Conservation (phyloP, 73 alveolate species). For the Stentor coeruleus region DNA sequence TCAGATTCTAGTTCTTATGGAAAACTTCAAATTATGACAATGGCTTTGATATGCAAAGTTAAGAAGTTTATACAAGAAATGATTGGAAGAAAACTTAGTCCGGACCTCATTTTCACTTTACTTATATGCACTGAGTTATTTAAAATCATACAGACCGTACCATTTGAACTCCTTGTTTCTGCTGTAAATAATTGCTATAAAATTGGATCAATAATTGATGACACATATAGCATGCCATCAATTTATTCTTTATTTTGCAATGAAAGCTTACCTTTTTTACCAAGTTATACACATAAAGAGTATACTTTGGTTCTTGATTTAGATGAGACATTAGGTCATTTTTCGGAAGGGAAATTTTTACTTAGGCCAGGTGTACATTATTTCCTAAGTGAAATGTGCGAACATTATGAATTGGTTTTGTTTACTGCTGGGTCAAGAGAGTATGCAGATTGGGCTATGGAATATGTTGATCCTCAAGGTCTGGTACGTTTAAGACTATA, state of each 20-base stretch:
- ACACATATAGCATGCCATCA: too few species aligned
- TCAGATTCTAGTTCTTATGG: too few species aligned
- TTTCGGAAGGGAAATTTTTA: conserved; percentile 30
- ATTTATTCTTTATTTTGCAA: background rate
- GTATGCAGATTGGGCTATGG: conserved; percentile 58
- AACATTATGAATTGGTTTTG: conserved; percentile 42
- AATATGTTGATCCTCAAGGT: conserved; percentile 30
- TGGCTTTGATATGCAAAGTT: too few species aligned
- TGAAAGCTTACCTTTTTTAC: background rate
- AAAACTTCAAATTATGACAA: too few species aligned
- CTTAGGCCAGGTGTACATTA: conserved; percentile 42
- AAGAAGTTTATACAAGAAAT: too few species aligned
- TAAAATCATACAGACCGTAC: too few species aligned
- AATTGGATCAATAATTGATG: too few species aligned
- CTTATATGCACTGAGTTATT: too few species aligned
- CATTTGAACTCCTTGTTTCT: too few species aligned
- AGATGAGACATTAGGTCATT: conserved; percentile 70
- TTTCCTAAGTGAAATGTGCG: conserved; percentile 25
- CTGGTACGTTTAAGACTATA: conserved; percentile 34
- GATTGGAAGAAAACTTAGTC: too few species aligned
- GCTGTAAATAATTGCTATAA: too few species aligned
- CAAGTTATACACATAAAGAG: conserved; percentile 30
- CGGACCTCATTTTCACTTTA: too few species aligned
- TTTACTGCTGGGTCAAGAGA: conserved; percentile 61
- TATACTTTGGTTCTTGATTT: conserved; percentile 63